Base-by-base conservation (phyloP, 306 rosid genomes). In the Glycine tomentella region DNA sequence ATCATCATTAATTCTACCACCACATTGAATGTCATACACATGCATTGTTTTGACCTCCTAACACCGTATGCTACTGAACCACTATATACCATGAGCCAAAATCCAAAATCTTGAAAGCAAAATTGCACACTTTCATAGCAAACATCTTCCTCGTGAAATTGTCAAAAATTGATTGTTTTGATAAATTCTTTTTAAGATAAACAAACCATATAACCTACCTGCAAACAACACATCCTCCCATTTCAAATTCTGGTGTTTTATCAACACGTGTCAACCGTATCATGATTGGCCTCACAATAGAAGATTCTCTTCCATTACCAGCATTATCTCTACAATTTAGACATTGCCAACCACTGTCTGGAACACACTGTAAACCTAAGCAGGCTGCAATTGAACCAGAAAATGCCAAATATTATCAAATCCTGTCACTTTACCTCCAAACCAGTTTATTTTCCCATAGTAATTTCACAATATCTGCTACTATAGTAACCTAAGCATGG, bases 211-310 rank as follows among this genome's bases (percentile, higher is more conserved):
- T 59, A 84, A 73, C 88, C 77, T 73, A 95, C 99, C 97, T 93
- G 90, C 99, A 96, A 78, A 96, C 92, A 82, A 93, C 97, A 74
- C 99, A 96, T 75, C 99, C 99, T 58, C 99, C 99, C 85, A 92
- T 92, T 83, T 92, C 97, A 84, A 79, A 86, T 34, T 93, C 98
- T 3, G 98, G 97, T 36, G 91, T 87, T 83, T 90, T 90, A 75
- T 93, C 97, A 44, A 90, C 93, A 61, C 97, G 86, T 17, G 97
- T 91, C 89, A 93, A 90, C 82, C 94, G 88, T 79, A 96, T 90
- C 74, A 93, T 92, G 67, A 93, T 91, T 78, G 97, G 97, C 85
- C 92, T 90, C 31, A 75, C 81, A 73, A 83, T 52, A 85, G 83
- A 81, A 82, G 91, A 83, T 65, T 87, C 95, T 86, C 86, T 78